Percentiles rank a stretch among this genome's conserved stretches.
phyloP scores from a whole-genome alignment of 2,329 filamentous ascomycete species.

The Colletotrichum somersetense region DNA sequence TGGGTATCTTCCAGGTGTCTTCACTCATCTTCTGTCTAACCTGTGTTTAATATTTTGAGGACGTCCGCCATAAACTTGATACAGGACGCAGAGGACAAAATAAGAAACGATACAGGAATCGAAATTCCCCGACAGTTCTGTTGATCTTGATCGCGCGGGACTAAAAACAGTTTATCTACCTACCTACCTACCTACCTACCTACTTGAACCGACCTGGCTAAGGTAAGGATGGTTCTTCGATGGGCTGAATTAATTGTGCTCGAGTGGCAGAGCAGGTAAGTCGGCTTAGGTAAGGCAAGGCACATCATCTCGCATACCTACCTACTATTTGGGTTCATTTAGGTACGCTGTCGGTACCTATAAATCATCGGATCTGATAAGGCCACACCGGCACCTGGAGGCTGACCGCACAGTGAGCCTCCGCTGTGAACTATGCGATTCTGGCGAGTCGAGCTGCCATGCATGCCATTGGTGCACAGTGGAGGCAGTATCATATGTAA shows the following conservation, averaged over 20 bases:
- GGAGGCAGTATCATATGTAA: slow-evolving; percentile 19
- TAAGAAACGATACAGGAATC: slow-evolving; percentile 31
- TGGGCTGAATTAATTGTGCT: slow-evolving; percentile 30
- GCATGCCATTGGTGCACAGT: slow-evolving; percentile 22
- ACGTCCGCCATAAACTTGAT: neutral
- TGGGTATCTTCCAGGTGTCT: slow-evolving; percentile 20
- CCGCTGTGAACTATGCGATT: slow-evolving; percentile 6
- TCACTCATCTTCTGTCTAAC: neutral
- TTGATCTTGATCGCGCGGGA: slow-evolving; percentile 38
- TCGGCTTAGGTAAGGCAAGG: neutral
- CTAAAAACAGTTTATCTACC: slow-evolving; percentile 10
- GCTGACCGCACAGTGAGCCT: neutral
- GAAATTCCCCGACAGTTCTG: slow-evolving; percentile 33
- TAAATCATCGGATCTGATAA: neutral
- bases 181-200: neutral
- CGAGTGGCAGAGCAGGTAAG: neutral
- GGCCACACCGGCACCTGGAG: neutral
- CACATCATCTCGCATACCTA: neutral
- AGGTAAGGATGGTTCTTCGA: slow-evolving; percentile 26
- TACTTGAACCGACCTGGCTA: too few species aligned
- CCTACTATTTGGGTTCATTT: too few species aligned
- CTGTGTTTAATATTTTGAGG: neutral
- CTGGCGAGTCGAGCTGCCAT: neutral
- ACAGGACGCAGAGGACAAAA: neutral
- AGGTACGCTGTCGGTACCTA: neutral